These are phyloP conservation scores for Petrea volubilis DNA, from an alignment of 257 asterid species.

Conservation along the genomic window DNA sequence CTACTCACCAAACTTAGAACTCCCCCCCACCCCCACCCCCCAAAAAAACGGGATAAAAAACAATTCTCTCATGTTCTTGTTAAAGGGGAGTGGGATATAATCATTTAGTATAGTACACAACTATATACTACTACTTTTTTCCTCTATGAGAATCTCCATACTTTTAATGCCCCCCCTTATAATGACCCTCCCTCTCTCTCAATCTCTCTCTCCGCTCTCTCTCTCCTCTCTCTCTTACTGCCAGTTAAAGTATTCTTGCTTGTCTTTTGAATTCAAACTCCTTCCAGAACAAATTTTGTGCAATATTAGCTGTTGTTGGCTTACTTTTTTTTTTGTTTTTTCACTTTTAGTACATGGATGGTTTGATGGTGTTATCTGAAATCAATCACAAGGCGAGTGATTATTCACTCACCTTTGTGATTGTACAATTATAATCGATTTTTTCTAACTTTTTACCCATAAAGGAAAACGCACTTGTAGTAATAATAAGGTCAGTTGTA, in stretches of 20 bases:
- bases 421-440: not conserved
- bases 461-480: not conserved
- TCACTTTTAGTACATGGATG: not conserved
- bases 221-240: constrained; percentile 8
- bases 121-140: constrained; percentile 21
- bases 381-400: not conserved
- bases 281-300: not conserved
- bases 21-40: constrained; percentile 7
- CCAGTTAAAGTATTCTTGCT: constrained; percentile 14
- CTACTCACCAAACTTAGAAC: constrained; percentile 49
- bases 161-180: constrained; percentile 41
- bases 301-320: constrained; percentile 13
- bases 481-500: not conserved
- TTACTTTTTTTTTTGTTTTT: not conserved
- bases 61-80: constrained; percentile 25
- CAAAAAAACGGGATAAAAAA: too few relatives aligned
- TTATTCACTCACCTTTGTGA: not conserved
- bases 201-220: too few relatives aligned
- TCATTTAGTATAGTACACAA: constrained; percentile 36
- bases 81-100: constrained; percentile 30
- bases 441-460: not conserved
- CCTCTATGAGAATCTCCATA: constrained; percentile 43
- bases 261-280: constrained; percentile 27
- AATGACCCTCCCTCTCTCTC: constrained; percentile 26
- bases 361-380: not conserved